Conservation (phyloP, 129 eudicot species). For the Helichrysum umbraculigerum region DNA sequence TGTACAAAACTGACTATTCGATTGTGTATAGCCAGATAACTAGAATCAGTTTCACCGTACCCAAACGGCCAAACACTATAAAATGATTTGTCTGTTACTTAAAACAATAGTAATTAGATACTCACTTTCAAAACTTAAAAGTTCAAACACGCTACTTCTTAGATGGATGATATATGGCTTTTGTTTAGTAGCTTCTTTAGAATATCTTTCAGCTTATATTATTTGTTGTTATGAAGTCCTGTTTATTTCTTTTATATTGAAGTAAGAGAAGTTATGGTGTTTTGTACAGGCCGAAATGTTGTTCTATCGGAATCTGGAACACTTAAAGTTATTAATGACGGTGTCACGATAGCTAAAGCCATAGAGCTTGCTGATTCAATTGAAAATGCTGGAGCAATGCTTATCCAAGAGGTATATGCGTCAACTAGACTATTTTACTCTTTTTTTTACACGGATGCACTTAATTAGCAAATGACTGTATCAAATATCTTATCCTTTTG, state of each 20-base stretch:
- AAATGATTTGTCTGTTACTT: not conserved
- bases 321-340: slow-evolving; percentile 87
- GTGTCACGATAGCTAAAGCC: slow-evolving; percentile 85
- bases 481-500: slow-evolving; percentile 9
- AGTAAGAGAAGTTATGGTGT: not conserved
- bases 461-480: not conserved
- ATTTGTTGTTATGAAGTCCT: not conserved
- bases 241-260: not conserved
- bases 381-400: slow-evolving; percentile 85
- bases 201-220: not conserved
- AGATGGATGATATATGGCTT: not conserved
- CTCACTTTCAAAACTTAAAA: not conserved
- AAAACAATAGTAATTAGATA: not conserved
- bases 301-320: slow-evolving; percentile 68
- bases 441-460: not conserved
- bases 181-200: not conserved
- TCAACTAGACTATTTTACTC: slow-evolving; percentile 15
- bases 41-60: not conserved
- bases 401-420: slow-evolving; percentile 66
- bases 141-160: not conserved
- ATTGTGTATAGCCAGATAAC: not conserved
- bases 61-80: not conserved
- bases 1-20: not conserved
- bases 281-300: slow-evolving; percentile 79
- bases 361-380: slow-evolving; percentile 85